A percentile compares a stretch with the other conserved stretches of the same genome.
Conservation (phyloP, 2,329 filamentous ascomycete species). For the Claviceps capensis region DNA sequence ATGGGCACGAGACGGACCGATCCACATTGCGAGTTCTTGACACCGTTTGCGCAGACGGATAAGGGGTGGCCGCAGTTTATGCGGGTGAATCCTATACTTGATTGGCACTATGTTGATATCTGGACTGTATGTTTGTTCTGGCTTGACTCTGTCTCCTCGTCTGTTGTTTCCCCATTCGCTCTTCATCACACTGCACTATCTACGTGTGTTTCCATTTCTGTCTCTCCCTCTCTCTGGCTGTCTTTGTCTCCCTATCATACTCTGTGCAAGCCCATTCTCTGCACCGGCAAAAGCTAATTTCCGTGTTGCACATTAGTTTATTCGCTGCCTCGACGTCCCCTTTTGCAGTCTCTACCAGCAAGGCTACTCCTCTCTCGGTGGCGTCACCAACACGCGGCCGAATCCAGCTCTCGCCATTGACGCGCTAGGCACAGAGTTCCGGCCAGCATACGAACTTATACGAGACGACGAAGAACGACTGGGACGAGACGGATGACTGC, state of each 20-base stretch:
- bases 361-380: conserved; percentile 87
- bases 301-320: conserved; percentile 41
- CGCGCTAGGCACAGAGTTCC: conserved; percentile 32
- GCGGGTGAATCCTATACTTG: conserved; percentile 87
- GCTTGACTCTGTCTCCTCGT: background rate
- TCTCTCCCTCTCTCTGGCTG: background rate
- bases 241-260: background rate
- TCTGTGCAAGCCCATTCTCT: too few species aligned
- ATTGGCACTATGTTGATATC: conserved; percentile 93
- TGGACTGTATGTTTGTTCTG: conserved; percentile 52
- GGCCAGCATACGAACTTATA: conserved; percentile 62
- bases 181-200: too few species aligned
- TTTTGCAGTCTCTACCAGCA: conserved; percentile 81
- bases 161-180: background rate
- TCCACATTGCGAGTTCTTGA: conserved; percentile 69
- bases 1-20: conserved; percentile 72
- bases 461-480: conserved; percentile 68
- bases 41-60: conserved; percentile 78
- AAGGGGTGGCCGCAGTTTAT: conserved; percentile 84
- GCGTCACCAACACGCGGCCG: conserved; percentile 74
- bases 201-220: background rate
- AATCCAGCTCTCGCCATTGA: conserved; percentile 57
- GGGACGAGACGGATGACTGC: conserved; percentile 46
- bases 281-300: too few species aligned
- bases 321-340: conserved; percentile 61